These are phyloP conservation scores for Barnettozyma botsteinii DNA, from an alignment of 805 yeast genomes.

Conservation along the genomic window DNA sequence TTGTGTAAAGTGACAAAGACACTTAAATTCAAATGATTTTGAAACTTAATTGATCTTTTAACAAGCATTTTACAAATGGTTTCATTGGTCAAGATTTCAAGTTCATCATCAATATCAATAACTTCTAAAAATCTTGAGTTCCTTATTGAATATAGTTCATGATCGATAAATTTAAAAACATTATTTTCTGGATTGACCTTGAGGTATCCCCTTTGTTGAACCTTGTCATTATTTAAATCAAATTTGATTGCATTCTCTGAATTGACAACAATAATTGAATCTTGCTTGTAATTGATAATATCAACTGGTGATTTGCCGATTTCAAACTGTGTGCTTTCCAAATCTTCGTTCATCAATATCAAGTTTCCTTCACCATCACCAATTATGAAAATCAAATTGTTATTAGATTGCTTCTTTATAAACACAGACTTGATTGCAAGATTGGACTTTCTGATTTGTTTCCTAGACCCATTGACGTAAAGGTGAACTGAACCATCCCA, in stretches of 20 bases:
- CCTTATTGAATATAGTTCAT: neutral
- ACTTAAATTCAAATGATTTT: slow-evolving; percentile 19
- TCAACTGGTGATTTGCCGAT: slow-evolving; percentile 24
- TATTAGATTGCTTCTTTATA: slow-evolving; percentile 8
- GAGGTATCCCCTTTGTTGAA: slow-evolving; percentile 17
- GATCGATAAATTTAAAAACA: neutral
- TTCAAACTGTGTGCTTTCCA: slow-evolving; percentile 1
- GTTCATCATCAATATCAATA: neutral
- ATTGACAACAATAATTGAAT: slow-evolving; percentile 14
- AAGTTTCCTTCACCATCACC: slow-evolving; percentile 25
- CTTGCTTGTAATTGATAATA: slow-evolving; percentile 8
- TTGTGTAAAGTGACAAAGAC: slow-evolving; percentile 15
- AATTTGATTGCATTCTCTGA: slow-evolving; percentile 16
- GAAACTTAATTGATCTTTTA: slow-evolving; percentile 18
- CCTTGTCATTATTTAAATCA: slow-evolving; percentile 3
- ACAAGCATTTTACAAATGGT: slow-evolving; percentile 10
- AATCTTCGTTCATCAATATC: neutral
- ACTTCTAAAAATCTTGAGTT: neutral
- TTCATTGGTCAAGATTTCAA: slow-evolving; percentile 9
- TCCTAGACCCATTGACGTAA: slow-evolving; percentile 7
- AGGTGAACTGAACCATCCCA: slow-evolving; percentile 22
- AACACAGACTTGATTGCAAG: slow-evolving; percentile 17
- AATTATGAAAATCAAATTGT: slow-evolving; percentile 5
- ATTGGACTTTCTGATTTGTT: slow-evolving; percentile 3
- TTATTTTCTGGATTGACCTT: slow-evolving; percentile 5